Base-by-base conservation (phyloP, 2,329 filamentous ascomycete genomes). In the Claviceps sp. region DNA sequence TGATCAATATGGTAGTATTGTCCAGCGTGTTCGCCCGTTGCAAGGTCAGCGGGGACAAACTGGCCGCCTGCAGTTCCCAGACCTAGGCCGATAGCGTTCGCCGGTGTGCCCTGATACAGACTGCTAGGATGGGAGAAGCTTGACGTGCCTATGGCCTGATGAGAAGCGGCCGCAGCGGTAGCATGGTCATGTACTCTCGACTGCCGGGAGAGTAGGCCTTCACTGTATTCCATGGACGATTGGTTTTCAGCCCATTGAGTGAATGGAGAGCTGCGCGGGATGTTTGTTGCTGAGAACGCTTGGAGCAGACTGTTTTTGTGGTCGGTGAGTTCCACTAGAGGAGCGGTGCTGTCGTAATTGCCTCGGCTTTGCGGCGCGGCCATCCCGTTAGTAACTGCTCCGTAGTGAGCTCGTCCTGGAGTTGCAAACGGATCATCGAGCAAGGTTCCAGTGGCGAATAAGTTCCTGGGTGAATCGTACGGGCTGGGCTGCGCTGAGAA, bases 91-190 rank as follows among this genome's bases (percentile, higher is more conserved):
- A 55, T 13, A 14, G 58, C 60, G 39, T 62, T 62, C 5, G 55
- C 57, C 1, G 73, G 74, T 5, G 73, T 75, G 37, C 75, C 71
- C 42, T 68, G 70, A 52, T 74, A 76, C 22, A 79, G 57, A 55
- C 73, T 77, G 59, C 75, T 78, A 1, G 67, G 63, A 51, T 76
- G 66, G 14, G 75, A 73, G 55, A 78, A 78, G 6, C 56, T 59
- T 14, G 62, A 64, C 6, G 61, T 54, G 5, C 61, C 59, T 1
- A 69, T 68, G 11, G 61, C 62, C 54, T 52, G 54, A 55, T 55
- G 45, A 34, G 37, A 23, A 42, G 37, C 22, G 5, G 22, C 22
- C 17, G 29, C 29, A 38, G 9, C 17, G 3, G 17, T 16, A 53
- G 52, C 11, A 46, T 56, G 43, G 20, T 51, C 47, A 49, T 52